Evolutionary conservation across 768 basidiomycete species (phyloP), one percentile per base, ranked within the genome.

Genomic region (Hericium erinaceus): DNA sequence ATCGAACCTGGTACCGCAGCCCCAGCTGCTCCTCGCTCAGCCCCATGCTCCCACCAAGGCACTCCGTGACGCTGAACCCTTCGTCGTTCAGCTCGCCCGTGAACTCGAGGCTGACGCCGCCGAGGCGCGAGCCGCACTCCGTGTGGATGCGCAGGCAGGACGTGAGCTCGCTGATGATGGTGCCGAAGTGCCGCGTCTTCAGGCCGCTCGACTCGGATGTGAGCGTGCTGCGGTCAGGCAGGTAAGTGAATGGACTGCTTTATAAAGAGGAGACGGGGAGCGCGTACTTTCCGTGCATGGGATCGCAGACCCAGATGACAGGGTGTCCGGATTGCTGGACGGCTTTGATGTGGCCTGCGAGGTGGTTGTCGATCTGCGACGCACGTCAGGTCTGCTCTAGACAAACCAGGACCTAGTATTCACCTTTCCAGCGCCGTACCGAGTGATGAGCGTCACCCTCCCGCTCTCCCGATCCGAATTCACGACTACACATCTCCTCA

Each of bases 211-310:
- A 74, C 28, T 33, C 28, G 5, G 92, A 90, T 1, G 89, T 89
- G 56, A 86, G 80, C 2, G 95, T 98, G 73, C 92, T 95, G 49
- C n/a, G 20, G 2, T 8, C 20, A 16, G 60, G 15, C 28, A 38
- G 33, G 24, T 57, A 20, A 12, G 6, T 58, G 1, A 4, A 4
- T 33, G 28, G 2, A 33, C 2, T 28, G 28, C 15, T 38, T n/a
- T 18, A 48, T 15, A 2, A 52, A 44, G 33, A 39, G 26, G 52
- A 50, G 59, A n/a, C n/a, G n/a, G 38, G 48, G n/a, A 33, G n/a
- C 4, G 78, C 89, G 64, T 66, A 93, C 92, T 98, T 97, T 74
- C 95, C 95, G 64, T 98, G 95, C 95, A 98, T 98, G 2, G 95
- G 94, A 72, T 98, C 97, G 66, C 91, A 95, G 52, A 95, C 80